Evolutionary conservation across 805 yeast genomes (phyloP), one percentile per base, ranked within the genome.

Genomic region (Soucietia sequanensis): DNA sequence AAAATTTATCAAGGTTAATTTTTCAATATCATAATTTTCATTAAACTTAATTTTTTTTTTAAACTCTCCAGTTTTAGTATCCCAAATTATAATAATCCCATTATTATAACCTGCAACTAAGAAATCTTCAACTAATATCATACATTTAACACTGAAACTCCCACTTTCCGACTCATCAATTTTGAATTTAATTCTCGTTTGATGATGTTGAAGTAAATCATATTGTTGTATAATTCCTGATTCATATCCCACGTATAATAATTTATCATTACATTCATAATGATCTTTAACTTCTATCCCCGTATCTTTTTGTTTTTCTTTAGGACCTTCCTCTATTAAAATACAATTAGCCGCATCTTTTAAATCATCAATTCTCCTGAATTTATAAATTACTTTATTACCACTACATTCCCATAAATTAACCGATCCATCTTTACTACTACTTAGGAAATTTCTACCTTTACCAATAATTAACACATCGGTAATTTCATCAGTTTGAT

Each of bases 341-440:
- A 46, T 8, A 27, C 54, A 45, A 16, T 41, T 48, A 5, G 46
- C 57, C 4, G 44, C 42, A 34, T 55, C 61, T 1, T 34, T 27
- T 20, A 34, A 41, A 30, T 46, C 33, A 12, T 42, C 43, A 6
- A 56, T 43, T 24, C 57, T 61, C 6, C 47, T 41, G 33, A 66
- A 23, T 62, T 56, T 46, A 27, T 69, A 58, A 4, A 82, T 50
- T 6, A 58, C 47, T 13, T 48, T 34, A 1, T 81, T 87, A 1
- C 71, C 48, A 0, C 84, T 81, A 52, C 87, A 76, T 46, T 84
- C 91, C 90, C 89, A 84, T 23, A 86, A 49, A 27, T 60, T 66
- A 1, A 81, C 62, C 0, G 74, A 49, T 1, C 86, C 86, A 52
- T 78, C 85, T 4, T 42, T 33, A 5, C 78, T 70, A 8, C 79